A percentile compares a stretch with the other conserved stretches of the same genome.
Conservation (phyloP, 2,329 filamentous ascomycete species). For the Orbilia oligospora region DNA sequence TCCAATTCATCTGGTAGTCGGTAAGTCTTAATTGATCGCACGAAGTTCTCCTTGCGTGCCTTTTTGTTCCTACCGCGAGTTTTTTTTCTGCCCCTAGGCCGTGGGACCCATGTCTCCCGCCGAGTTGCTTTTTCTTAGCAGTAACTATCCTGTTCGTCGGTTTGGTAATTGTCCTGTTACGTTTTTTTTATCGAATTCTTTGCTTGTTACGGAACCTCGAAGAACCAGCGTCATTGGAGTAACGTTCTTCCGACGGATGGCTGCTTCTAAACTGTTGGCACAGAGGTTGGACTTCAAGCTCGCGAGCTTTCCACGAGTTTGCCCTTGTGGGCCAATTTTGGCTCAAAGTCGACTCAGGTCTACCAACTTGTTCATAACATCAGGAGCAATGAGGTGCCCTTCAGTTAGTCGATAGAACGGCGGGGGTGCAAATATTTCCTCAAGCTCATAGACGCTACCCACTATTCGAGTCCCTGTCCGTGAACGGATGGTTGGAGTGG, state of each 20-base stretch:
- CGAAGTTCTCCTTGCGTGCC: background rate
- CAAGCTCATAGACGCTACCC: background rate
- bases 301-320: slow-evolving; percentile 1
- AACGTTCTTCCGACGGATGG: slow-evolving; percentile 22
- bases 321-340: slow-evolving; percentile 2
- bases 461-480: slow-evolving; percentile 4
- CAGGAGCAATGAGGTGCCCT: background rate
- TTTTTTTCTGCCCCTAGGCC: background rate
- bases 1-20: background rate
- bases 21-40: slow-evolving; percentile 4
- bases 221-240: slow-evolving; percentile 14
- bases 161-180: slow-evolving; percentile 12
- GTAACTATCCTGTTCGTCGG: background rate
- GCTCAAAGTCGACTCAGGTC: background rate
- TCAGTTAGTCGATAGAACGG: background rate
- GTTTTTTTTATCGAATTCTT: slow-evolving; percentile 7
- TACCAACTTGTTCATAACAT: background rate
- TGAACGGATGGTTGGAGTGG: slow-evolving; percentile 15
- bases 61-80: background rate
- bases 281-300: background rate
- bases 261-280: slow-evolving; percentile 13
- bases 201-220: slow-evolving; percentile 22
- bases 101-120: background rate
- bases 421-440: slow-evolving; percentile 1
- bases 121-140: slow-evolving; percentile 21